Evolutionary conservation across 805 yeast species (phyloP).

Genomic region (Lipomyces starkeyi): DNA sequence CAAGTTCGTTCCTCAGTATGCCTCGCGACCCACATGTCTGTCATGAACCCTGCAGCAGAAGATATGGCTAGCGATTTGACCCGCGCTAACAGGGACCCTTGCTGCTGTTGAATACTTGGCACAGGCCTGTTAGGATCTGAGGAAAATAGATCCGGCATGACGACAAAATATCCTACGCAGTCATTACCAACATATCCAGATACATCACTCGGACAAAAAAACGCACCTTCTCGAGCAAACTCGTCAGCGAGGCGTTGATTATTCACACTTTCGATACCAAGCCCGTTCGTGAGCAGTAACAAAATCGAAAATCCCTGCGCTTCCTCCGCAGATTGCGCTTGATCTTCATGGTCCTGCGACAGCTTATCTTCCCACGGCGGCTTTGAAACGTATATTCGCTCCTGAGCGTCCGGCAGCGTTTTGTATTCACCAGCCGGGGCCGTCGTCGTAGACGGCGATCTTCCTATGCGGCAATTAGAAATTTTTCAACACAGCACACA

Average conservation of each 20-base stretch:
- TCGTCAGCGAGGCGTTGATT: slow-evolving; percentile 44
- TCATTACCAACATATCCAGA: not conserved
- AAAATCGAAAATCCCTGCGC: slow-evolving; percentile 29
- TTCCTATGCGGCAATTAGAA: not conserved
- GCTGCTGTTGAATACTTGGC: slow-evolving; percentile 1
- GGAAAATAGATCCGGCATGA: slow-evolving; percentile 45
- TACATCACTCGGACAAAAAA: not conserved
- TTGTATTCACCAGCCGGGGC: slow-evolving; percentile 29
- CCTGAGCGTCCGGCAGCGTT: slow-evolving; percentile 30
- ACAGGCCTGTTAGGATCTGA: slow-evolving; percentile 42
- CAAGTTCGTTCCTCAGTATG: slow-evolving; percentile 45
- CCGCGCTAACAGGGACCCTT: slow-evolving; percentile 25
- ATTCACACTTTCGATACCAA: slow-evolving; percentile 43
- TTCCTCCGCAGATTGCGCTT: slow-evolving; percentile 13
- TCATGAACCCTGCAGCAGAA: slow-evolving; percentile 44
- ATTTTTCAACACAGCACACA: not conserved
- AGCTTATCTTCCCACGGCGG: slow-evolving; percentile 24
- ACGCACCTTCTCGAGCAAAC: slow-evolving; percentile 38
- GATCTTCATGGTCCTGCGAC: not conserved
- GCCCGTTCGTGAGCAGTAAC: slow-evolving; percentile 44
- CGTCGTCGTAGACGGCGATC: not conserved
- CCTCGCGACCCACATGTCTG: slow-evolving; percentile 48
- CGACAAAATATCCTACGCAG: slow-evolving; percentile 42
- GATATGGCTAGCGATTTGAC: slow-evolving; percentile 41
- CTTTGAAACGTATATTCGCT: slow-evolving; percentile 31